phyloP scores from a whole-genome alignment of 345 rosid species.

The Abelmoschus esculentus region DNA sequence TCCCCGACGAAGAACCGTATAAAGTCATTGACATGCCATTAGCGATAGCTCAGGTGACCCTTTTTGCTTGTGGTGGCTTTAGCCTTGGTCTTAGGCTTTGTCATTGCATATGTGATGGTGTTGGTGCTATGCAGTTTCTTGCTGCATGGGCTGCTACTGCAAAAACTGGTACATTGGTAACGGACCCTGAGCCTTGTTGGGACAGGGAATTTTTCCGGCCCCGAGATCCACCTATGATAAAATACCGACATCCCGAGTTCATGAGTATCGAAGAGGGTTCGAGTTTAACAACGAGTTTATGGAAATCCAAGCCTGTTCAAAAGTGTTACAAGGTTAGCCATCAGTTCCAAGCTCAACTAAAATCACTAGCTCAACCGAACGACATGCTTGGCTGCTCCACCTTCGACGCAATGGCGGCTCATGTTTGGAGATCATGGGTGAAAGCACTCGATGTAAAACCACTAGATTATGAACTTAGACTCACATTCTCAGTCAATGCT shows the following conservation, averaged over 20 bases:
- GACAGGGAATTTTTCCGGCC: slow-evolving; percentile 61
- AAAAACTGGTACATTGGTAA: slow-evolving; percentile 39
- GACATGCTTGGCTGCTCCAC: slow-evolving; percentile 42
- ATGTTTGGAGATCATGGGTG: slow-evolving; percentile 92
- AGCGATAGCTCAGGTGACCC: slow-evolving; percentile 72
- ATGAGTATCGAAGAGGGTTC: slow-evolving; percentile 66
- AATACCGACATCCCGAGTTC: slow-evolving; percentile 62
- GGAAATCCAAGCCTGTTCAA: slow-evolving; percentile 65
- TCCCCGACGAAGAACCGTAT: slow-evolving; percentile 67
- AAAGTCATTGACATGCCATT: slow-evolving; percentile 74
- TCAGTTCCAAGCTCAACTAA: slow-evolving; percentile 57
- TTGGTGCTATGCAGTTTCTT: slow-evolving; percentile 92
- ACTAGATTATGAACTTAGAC: slow-evolving; percentile 53
- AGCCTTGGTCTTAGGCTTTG: slow-evolving; percentile 51
- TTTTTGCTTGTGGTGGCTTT: slow-evolving; percentile 75
- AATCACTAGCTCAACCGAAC: slow-evolving; percentile 45
- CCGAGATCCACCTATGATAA: slow-evolving; percentile 58
- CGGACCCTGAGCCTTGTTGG: slow-evolving; percentile 69
- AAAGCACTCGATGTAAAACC: slow-evolving; percentile 77
- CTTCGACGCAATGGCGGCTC: slow-evolving; percentile 89
- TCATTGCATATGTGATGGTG: slow-evolving; percentile 78
- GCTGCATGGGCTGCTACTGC: slow-evolving; percentile 74
- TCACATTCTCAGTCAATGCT: slow-evolving; percentile 80
- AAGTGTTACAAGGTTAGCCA: slow-evolving; percentile 64
- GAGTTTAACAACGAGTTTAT: slow-evolving; percentile 48